Conservation (phyloP, 768 basidiomycete genomes). For the Russula dissimulans region DNA sequence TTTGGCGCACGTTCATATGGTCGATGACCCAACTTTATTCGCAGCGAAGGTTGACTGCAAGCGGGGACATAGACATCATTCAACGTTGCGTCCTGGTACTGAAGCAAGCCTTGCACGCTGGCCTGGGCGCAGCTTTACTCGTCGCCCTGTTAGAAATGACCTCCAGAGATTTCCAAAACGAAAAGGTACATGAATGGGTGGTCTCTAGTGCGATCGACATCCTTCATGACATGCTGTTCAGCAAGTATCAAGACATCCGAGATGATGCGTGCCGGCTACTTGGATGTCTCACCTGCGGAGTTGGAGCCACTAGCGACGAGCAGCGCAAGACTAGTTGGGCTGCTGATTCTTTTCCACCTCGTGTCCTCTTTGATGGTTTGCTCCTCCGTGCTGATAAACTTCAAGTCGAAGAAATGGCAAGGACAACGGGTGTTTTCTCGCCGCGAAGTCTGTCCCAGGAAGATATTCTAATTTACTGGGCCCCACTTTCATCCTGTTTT, state of each 20-base stretch:
- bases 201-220: background rate
- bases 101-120: slow-evolving; percentile 7
- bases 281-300: background rate
- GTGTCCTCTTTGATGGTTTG: slow-evolving; percentile 6
- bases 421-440: background rate
- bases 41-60: background rate
- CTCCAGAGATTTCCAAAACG: background rate
- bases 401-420: background rate
- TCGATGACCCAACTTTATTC: slow-evolving; percentile 13
- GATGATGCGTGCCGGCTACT: background rate
- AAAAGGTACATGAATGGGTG: background rate
- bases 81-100: slow-evolving; percentile 9
- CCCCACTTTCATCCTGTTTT: slow-evolving; percentile 1
- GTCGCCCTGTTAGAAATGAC: background rate
- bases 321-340: background rate
- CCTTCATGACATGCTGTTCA: slow-evolving; percentile 13
- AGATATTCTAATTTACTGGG: slow-evolving; percentile 5
- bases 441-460: slow-evolving; percentile 7
- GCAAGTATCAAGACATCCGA: background rate
- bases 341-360: background rate
- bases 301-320: background rate
- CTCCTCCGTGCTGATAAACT: slow-evolving; percentile 8
- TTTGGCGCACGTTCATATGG: slow-evolving; percentile 17
- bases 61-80: background rate
- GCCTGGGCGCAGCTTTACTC: slow-evolving; percentile 10